These are phyloP conservation scores for Metschnikowia orientalis DNA, from an alignment of 805 yeast genomes.

Conservation along the genomic window DNA sequence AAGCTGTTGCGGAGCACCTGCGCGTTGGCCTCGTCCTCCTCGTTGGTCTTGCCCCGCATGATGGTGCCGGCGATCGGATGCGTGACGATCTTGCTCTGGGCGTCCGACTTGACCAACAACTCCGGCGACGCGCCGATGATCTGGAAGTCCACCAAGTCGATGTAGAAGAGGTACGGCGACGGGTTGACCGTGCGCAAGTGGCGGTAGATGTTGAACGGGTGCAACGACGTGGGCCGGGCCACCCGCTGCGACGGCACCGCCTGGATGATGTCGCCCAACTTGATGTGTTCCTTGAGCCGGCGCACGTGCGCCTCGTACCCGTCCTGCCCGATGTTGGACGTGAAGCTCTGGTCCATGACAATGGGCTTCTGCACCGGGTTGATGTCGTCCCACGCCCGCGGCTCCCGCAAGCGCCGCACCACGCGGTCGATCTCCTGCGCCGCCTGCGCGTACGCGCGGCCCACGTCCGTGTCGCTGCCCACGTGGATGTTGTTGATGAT, in stretches of 20 bases:
- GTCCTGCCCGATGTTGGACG: slow-evolving; percentile 87
- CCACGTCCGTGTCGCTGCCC: slow-evolving; percentile 23
- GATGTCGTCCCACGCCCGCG: slow-evolving; percentile 40
- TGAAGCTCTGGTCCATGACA: slow-evolving; percentile 59
- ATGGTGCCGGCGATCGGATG: slow-evolving; percentile 99
- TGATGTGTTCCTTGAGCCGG: slow-evolving; percentile 71
- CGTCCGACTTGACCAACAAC: slow-evolving; percentile 76
- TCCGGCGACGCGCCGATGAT: slow-evolving; percentile 98
- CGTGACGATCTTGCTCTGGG: slow-evolving; percentile 69
- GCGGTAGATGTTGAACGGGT: slow-evolving; percentile 94
- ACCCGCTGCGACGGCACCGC: slow-evolving; percentile 98
- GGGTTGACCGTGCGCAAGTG: slow-evolving; percentile 96
- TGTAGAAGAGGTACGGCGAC: slow-evolving; percentile 92
- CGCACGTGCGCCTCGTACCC: slow-evolving; percentile 87
- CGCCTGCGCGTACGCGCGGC: slow-evolving; percentile 50
- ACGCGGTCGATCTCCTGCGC: slow-evolving; percentile 53
- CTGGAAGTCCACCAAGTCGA: slow-evolving; percentile 88
- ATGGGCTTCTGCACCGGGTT: slow-evolving; percentile 77
- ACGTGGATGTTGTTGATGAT: slow-evolving; percentile 75
- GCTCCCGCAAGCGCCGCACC: slow-evolving; percentile 45
- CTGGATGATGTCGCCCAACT: slow-evolving; percentile 91
- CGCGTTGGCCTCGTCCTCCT: slow-evolving; percentile 87
- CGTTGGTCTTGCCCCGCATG: slow-evolving; percentile 80
- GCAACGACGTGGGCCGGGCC: slow-evolving; percentile 89
- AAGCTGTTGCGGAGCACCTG: slow-evolving; percentile 63